A percentile compares a stretch with the other conserved stretches of the same genome.
These are phyloP conservation scores for Mortierella claussenii DNA, from an alignment of 192 early-diverging fungal genomes.

Conservation along the genomic window DNA sequence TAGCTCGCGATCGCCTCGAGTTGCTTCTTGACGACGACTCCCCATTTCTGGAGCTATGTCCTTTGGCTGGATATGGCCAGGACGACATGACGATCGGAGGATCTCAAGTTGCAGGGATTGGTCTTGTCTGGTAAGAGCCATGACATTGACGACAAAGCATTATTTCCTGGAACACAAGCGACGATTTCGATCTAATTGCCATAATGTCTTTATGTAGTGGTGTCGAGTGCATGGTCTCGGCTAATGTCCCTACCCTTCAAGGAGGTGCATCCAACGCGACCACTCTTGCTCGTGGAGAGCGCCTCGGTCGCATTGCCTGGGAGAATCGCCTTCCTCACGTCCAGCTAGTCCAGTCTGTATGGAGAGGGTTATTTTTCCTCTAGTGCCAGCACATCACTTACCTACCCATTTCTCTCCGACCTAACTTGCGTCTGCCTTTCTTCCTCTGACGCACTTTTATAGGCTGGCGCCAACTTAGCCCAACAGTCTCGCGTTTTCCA, in stretches of 20 bases:
- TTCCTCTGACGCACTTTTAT: too few species aligned
- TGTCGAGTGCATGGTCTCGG: conserved; percentile 65
- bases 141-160: background rate
- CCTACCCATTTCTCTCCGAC: too few species aligned
- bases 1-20: conserved; percentile 69
- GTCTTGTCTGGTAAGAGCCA: conserved; percentile 65
- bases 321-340: conserved; percentile 70
- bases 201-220: conserved; percentile 38
- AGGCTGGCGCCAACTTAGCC: conserved; percentile 73
- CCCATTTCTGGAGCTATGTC: conserved; percentile 70
- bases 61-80: conserved; percentile 70
- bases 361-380: too few species aligned
- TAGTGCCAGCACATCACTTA: too few species aligned
- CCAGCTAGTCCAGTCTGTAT: conserved; percentile 68
- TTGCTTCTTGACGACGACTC: conserved; percentile 71
- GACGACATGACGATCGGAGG: conserved; percentile 75
- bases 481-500: conserved; percentile 76
- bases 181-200: background rate
- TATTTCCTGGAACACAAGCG: too few species aligned
- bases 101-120: conserved; percentile 71
- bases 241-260: conserved; percentile 67
- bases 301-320: conserved; percentile 63
- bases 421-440: background rate
- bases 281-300: conserved; percentile 62
- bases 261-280: conserved; percentile 71